phyloP scores from a whole-genome alignment of 345 rosid genomes.

The Melaleuca alternifolia region DNA sequence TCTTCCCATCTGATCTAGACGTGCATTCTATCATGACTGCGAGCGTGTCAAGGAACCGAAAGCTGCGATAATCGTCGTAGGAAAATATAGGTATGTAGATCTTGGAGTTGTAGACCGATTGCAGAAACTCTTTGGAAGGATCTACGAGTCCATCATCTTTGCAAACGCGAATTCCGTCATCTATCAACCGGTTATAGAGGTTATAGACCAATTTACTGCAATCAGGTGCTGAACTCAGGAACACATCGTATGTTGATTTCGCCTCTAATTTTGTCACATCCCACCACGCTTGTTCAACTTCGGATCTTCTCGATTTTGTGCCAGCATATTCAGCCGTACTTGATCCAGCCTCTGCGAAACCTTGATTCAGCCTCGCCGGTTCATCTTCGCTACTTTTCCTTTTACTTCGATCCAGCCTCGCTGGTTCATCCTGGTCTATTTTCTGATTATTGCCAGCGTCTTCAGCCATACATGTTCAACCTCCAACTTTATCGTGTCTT shows the following conservation, averaged over 20 bases:
- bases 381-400: too few relatives aligned
- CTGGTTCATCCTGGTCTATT: background rate
- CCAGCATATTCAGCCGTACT: too few relatives aligned
- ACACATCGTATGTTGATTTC: too few relatives aligned
- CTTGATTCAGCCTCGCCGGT: background rate
- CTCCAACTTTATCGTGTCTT: background rate
- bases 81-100: background rate
- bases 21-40: background rate
- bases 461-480: background rate
- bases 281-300: too few relatives aligned
- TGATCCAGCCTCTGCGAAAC: background rate
- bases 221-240: too few relatives aligned
- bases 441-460: background rate
- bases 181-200: fast-evolving
- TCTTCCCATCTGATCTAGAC: background rate
- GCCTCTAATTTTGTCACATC: too few relatives aligned
- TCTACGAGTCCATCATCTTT: fast-evolving
- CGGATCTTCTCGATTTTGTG: too few relatives aligned
- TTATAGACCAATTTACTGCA: fast-evolving
- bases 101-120: fast-evolving
- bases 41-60: background rate
- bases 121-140: background rate
- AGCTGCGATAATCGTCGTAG: background rate
- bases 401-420: too few relatives aligned
- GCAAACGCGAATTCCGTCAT: background rate